Evolutionary conservation across 371 early-diverging fungal species (phyloP).

Genomic region (Neoconidiobolus thromboides): DNA sequence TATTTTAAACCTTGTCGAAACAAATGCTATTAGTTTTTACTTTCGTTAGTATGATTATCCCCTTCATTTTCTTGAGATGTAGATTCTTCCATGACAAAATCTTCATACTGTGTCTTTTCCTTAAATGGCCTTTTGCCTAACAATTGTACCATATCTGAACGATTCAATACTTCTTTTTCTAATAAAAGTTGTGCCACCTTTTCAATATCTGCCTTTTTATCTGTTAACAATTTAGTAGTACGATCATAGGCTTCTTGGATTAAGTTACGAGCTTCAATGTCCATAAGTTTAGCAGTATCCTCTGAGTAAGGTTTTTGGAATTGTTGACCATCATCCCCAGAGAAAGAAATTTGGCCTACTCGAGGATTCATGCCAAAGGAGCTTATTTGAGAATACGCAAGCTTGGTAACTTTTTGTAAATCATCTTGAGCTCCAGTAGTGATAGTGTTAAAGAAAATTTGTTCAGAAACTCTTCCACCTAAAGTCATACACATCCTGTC

Average conservation of each 20-base stretch:
- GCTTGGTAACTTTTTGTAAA: slow-evolving; percentile 90
- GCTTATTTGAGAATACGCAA: slow-evolving; percentile 88
- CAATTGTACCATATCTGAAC: slow-evolving; percentile 84
- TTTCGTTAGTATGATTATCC: no score
- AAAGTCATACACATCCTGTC: slow-evolving; percentile 98
- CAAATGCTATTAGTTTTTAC: no score
- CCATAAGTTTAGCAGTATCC: slow-evolving; percentile 83
- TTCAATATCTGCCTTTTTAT: slow-evolving; percentile 67
- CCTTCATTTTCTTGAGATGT: no score
- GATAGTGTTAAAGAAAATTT: slow-evolving; percentile 67
- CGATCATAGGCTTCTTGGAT: slow-evolving; percentile 63
- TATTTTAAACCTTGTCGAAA: no score
- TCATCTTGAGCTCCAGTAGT: slow-evolving; percentile 41
- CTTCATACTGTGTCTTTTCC: slow-evolving; percentile 26
- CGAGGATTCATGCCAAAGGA: slow-evolving; percentile 87
- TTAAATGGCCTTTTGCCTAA: slow-evolving; percentile 76
- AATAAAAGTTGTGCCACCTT: slow-evolving; percentile 82
- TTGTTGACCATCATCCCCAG: slow-evolving; percentile 42
- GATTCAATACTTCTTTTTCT: slow-evolving; percentile 87
- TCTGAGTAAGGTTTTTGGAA: slow-evolving; percentile 95
- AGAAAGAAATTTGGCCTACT: slow-evolving; percentile 72
- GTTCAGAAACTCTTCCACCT: slow-evolving; percentile 89
- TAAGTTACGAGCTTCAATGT: slow-evolving; percentile 74
- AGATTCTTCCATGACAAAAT: slow-evolving; percentile 4
- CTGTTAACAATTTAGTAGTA: slow-evolving; percentile 58